phyloP scores from a whole-genome alignment of 1,139 yeast genomes.

The Yamadazyma buinensis region DNA sequence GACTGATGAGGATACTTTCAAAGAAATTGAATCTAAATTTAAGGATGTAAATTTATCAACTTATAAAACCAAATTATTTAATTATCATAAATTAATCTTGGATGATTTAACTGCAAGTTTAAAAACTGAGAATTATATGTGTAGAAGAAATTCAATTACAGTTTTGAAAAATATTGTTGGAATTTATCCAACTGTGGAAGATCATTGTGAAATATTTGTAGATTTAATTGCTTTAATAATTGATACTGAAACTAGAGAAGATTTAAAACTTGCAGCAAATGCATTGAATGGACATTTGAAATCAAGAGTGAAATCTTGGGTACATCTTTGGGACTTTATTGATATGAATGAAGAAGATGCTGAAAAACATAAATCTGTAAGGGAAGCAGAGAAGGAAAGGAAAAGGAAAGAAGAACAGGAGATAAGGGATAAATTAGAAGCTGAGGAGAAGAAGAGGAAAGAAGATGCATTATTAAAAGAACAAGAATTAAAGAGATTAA shows the following conservation, averaged over 20 bases:
- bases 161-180: slow-evolving; percentile 66
- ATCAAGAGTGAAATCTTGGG: slow-evolving; percentile 55
- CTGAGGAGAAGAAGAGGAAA: slow-evolving; percentile 8
- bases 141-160: slow-evolving; percentile 76
- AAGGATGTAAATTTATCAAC: slow-evolving; percentile 24
- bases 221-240: slow-evolving; percentile 48
- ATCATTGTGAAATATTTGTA: slow-evolving; percentile 58
- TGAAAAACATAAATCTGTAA: slow-evolving; percentile 17
- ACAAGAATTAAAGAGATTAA: slow-evolving; percentile 13
- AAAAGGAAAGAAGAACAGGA: slow-evolving; percentile 9
- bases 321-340: slow-evolving; percentile 56
- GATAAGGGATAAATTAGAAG: slow-evolving; percentile 6
- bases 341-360: slow-evolving; percentile 36
- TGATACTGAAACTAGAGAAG: slow-evolving; percentile 64
- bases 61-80: slow-evolving; percentile 42
- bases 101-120: slow-evolving; percentile 48
- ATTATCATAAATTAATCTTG: slow-evolving; percentile 53
- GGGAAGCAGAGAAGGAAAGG: slow-evolving; percentile 13
- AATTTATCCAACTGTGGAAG: slow-evolving; percentile 65
- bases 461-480: slow-evolving; percentile 5
- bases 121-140: slow-evolving; percentile 64
- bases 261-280: slow-evolving; percentile 72
- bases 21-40: slow-evolving; percentile 5
- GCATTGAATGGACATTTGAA: slow-evolving; percentile 74
- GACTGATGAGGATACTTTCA: slow-evolving; percentile 23